These are phyloP conservation scores for Prunus kanzakura DNA, from an alignment of 306 rosid genomes.

Conservation along the genomic window DNA sequence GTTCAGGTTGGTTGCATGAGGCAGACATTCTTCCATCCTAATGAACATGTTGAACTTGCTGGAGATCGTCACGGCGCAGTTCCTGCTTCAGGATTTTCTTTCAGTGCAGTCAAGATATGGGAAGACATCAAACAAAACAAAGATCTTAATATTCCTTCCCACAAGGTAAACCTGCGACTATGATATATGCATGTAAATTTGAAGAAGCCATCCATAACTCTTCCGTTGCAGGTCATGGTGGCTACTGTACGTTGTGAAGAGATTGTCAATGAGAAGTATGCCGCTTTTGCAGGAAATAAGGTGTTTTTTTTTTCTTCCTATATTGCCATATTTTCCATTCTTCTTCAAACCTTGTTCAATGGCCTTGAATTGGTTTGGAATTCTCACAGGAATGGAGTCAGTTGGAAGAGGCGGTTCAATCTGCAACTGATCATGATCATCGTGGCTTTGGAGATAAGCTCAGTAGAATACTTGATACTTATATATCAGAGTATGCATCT, in stretches of 20 bases:
- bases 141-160: slow-evolving; percentile 99
- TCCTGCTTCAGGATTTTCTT: slow-evolving; percentile 98
- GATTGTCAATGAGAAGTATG: neutral
- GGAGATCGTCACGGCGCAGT: slow-evolving; percentile 66
- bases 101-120: slow-evolving; percentile 88
- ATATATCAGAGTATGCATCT: too few species aligned
- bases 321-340: too few species aligned
- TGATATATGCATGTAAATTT: slow-evolving; percentile 19
- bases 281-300: neutral
- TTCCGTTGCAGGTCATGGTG: neutral
- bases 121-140: slow-evolving; percentile 89
- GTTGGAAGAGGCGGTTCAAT: too few species aligned
- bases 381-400: too few species aligned
- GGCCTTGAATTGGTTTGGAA: too few species aligned
- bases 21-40: slow-evolving; percentile 78
- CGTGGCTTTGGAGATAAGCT: too few species aligned
- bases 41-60: slow-evolving; percentile 54
- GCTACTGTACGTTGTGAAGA: neutral
- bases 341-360: too few species aligned
- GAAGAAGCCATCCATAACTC: neutral
- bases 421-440: too few species aligned
- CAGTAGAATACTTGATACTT: too few species aligned
- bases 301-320: too few species aligned
- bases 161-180: slow-evolving; percentile 60
- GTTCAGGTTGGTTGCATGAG: slow-evolving; percentile 80